Evolutionary conservation across 129 eudicot species (phyloP).

Genomic region (Gnaphalium uliginosum): DNA sequence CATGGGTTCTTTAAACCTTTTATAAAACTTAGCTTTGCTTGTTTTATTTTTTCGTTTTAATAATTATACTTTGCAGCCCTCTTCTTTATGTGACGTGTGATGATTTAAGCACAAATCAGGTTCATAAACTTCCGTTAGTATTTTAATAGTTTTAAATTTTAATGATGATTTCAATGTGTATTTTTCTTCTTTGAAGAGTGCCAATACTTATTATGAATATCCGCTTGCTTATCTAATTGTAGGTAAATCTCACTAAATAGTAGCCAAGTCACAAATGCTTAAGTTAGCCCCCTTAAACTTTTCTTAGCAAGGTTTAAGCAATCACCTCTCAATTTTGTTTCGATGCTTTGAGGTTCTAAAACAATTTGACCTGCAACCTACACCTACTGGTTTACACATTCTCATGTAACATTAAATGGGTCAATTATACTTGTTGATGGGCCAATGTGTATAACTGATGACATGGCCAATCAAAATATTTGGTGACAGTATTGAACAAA

Average conservation of each 20-base stretch:
- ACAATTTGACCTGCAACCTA: not conserved
- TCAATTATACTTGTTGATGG: not conserved
- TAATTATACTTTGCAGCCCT: not conserved
- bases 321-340: not conserved
- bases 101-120: not conserved
- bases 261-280: not conserved
- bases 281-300: no score
- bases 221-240: not conserved
- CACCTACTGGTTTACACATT: not conserved
- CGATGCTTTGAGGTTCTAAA: not conserved
- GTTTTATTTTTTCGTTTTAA: not conserved
- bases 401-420: not conserved
- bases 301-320: not conserved
- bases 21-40: not conserved
- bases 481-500: not conserved
- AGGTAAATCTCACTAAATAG: not conserved
- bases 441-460: constrained; percentile 4
- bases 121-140: not conserved
- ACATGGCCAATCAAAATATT: not conserved
- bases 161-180: not conserved
- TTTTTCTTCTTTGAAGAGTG: not conserved
- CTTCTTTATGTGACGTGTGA: not conserved
- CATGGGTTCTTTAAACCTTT: not conserved
- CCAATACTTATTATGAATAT: not conserved
- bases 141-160: not conserved